A percentile compares a stretch with the other conserved stretches of the same genome.
These are phyloP conservation scores for Brassica cretica DNA, from an alignment of 345 rosid species.

Conservation along the genomic window DNA sequence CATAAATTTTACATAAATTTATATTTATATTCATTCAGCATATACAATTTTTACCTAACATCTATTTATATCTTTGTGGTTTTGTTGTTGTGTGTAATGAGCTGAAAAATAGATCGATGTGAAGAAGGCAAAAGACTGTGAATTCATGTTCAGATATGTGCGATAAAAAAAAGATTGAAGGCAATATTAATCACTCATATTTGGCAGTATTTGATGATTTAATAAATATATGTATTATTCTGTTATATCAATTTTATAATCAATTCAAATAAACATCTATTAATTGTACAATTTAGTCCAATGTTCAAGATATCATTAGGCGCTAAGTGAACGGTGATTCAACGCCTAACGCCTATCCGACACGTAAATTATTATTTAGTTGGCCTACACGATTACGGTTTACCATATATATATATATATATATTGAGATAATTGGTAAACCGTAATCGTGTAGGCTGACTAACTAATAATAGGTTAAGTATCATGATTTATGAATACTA, in stretches of 20 bases:
- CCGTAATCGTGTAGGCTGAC: too few relatives aligned
- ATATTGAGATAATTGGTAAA: too few relatives aligned
- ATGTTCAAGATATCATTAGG: background rate
- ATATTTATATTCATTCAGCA: background rate
- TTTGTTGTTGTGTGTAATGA: background rate
- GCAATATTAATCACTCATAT: background rate
- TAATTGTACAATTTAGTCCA: background rate
- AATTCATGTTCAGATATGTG: conserved; percentile 6
- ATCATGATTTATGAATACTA: too few relatives aligned
- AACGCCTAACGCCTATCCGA: too few relatives aligned
- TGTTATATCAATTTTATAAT: background rate
- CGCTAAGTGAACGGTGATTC: background rate
- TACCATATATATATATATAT: too few relatives aligned
- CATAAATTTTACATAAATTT: too few relatives aligned
- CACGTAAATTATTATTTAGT: too few relatives aligned
- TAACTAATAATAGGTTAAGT: too few relatives aligned
- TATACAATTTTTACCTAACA: background rate
- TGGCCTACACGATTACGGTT: too few relatives aligned
- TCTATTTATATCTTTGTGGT: background rate
- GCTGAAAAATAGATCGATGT: background rate
- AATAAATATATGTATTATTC: background rate
- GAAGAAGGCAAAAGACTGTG: background rate
- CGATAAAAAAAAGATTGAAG: background rate
- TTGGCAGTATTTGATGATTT: background rate
- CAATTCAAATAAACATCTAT: background rate